phyloP scores from a whole-genome alignment of 2,329 filamentous ascomycete genomes.

The Coleophoma cylindrospora region DNA sequence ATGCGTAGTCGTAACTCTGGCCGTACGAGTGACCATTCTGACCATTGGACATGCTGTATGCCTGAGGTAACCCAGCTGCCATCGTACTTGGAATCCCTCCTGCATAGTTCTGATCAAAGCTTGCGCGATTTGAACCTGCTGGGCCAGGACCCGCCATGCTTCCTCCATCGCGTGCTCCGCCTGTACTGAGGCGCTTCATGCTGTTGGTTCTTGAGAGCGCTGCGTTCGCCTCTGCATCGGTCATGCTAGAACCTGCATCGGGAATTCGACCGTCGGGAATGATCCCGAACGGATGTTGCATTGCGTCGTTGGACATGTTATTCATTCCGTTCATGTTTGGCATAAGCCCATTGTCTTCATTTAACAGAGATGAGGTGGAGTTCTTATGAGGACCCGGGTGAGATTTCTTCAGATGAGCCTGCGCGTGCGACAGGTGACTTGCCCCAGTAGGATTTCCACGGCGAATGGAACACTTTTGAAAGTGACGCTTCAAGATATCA shows the following conservation, averaged over 20 bases:
- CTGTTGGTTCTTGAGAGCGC: constrained; percentile 58
- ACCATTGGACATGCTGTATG: constrained; percentile 57
- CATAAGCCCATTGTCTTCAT: constrained; percentile 36
- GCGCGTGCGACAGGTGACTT: constrained; percentile 89
- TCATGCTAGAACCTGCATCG: constrained; percentile 34
- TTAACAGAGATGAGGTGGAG: constrained; percentile 41
- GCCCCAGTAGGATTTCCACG: constrained; percentile 93
- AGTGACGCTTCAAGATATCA: constrained; percentile 97
- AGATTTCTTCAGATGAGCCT: constrained; percentile 81
- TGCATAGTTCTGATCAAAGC: constrained; percentile 50
- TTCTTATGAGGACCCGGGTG: constrained; percentile 51
- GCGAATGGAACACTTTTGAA: constrained; percentile 97
- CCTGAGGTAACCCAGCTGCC: constrained; percentile 55
- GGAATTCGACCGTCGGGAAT: constrained; percentile 34
- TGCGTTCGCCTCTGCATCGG: constrained; percentile 51
- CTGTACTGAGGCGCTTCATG: constrained; percentile 52
- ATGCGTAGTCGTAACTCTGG: constrained; percentile 28
- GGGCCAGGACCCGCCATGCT: constrained; percentile 49
- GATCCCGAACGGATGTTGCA: constrained; percentile 54
- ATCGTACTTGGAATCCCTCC: constrained; percentile 56
- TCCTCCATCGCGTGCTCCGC: constrained; percentile 51
- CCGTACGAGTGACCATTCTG: constrained; percentile 47
- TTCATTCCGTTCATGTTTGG: constrained; percentile 59
- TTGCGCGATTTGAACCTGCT: constrained; percentile 37
- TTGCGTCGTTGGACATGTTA: constrained; percentile 51